Conservation (phyloP, 2,329 filamentous ascomycete genomes). For the Talaromyces sp. region DNA sequence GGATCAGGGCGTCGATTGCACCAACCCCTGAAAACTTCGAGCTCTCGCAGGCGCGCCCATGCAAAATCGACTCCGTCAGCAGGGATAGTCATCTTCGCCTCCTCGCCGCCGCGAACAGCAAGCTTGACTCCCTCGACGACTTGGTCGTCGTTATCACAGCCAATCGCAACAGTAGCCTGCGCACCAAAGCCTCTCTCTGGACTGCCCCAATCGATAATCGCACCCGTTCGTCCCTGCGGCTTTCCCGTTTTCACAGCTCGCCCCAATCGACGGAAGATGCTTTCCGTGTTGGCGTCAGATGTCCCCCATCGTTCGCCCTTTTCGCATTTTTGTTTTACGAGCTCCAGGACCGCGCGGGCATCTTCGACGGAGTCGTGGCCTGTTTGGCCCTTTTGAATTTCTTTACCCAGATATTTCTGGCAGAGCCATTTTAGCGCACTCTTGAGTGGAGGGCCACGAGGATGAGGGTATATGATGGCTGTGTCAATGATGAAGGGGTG, state of each 20-base stretch:
- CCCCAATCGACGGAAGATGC: conserved; percentile 78
- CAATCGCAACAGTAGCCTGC: conserved; percentile 54
- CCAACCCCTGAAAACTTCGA: conserved; percentile 60
- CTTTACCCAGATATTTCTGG: conserved; percentile 77
- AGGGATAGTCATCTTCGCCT: conserved; percentile 42
- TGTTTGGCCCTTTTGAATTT: conserved; percentile 75
- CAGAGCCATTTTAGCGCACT: conserved; percentile 85
- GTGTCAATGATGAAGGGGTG: conserved; percentile 96
- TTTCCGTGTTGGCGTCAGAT: conserved; percentile 73
- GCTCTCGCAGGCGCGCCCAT: conserved; percentile 60
- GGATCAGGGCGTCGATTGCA: conserved; percentile 50
- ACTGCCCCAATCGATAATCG: conserved; percentile 85
- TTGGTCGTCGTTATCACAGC: conserved; percentile 55
- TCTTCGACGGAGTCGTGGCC: conserved; percentile 95
- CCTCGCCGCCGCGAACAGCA: conserved; percentile 48
- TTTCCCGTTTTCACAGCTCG: conserved; percentile 49
- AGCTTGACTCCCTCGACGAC: conserved; percentile 55
- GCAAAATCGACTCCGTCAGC: conserved; percentile 57
- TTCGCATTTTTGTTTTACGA: conserved; percentile 94
- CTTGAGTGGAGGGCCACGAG: conserved; percentile 82
- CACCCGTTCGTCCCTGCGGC: conserved; percentile 42
- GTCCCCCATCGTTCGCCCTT: conserved; percentile 84
- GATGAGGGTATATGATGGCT: conserved; percentile 82
- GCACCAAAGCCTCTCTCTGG: conserved; percentile 60
- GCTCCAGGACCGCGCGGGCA: conserved; percentile 81